Base-by-base conservation (phyloP, 2,329 filamentous ascomycete genomes). In the Colletotrichum sp. region DNA sequence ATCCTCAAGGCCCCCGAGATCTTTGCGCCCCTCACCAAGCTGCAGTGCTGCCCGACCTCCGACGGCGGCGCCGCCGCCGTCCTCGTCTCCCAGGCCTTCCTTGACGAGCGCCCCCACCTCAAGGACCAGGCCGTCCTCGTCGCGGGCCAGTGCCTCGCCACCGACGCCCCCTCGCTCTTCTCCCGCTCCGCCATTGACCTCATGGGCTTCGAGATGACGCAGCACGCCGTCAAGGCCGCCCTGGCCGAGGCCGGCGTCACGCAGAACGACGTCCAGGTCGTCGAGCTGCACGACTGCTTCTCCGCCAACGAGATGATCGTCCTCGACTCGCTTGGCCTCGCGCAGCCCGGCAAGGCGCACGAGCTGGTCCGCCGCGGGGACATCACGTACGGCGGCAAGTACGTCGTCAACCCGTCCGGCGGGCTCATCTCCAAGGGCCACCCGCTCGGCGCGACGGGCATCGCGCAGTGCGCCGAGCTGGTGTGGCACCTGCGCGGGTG, bases 31-130 rank as follows among this genome's bases (percentile, higher is more conserved):
- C 90, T 98, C 71, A 98, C 97, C 74, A 98, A 98, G 86, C 92
- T 98, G n/a, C 97, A 98, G 87, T 98, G 96, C 90, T 98, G 96
- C 86, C 96, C 97, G 2, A 98, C 96, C 1, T 98, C 95, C 0
- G 97, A 98, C 84, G 96, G 96, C 64, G 95, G 93, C 62, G 96
- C 96, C 1, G 96, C 97, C 1, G 95, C 95, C 16, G 93, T 98
- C 36, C 87, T 99, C 67, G 96, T 98, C 70, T 98, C 95, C 1
- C 93, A 98, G 85, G 90, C 90, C 63, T 98, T 98, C 90, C 91
- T 98, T 70, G 94, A 96, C 81, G 93, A 93, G 10, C 91, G 95
- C 26, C 96, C 96, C 2, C 92, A 98, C 80, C 91, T 98, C 74
- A 93, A 92, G 82, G 89, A 91, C 71, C 94, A 96, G 80, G 96